Percentiles rank a stretch among this genome's conserved stretches.
Conservation (phyloP, 495 filamentous ascomycete genomes). For the Articulospora tetracladia region DNA sequence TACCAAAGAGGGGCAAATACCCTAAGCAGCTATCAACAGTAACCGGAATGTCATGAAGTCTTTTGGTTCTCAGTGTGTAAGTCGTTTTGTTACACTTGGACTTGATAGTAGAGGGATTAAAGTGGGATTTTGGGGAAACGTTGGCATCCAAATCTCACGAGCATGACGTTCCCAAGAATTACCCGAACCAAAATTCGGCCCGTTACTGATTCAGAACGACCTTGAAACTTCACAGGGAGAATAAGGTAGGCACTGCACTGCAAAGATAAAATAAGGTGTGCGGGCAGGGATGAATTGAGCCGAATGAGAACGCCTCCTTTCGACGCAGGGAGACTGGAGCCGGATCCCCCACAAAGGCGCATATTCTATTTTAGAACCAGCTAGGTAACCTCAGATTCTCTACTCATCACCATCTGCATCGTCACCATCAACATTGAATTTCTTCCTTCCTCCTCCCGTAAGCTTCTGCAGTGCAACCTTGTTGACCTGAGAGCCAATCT, state of each 20-base stretch:
- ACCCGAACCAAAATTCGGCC: neutral
- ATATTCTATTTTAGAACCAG: neutral
- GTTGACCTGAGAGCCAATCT: slow-evolving; percentile 81
- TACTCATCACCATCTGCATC: slow-evolving; percentile 20
- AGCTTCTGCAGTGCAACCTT: slow-evolving; percentile 85
- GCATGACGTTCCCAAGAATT: neutral
- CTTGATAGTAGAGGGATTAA: neutral
- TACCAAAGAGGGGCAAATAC: neutral
- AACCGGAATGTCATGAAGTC: neutral
- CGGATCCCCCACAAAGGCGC: neutral
- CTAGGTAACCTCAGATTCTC: slow-evolving; percentile 4
- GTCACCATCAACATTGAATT: slow-evolving; percentile 65
- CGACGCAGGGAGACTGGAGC: neutral
- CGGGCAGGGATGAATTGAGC: neutral
- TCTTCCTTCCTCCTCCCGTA: slow-evolving; percentile 76
- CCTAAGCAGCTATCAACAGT: neutral
- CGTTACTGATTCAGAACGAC: neutral
- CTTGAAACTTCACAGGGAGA: neutral
- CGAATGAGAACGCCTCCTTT: neutral
- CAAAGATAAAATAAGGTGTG: neutral
- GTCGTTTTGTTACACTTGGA: too few species aligned
- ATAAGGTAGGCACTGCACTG: neutral
- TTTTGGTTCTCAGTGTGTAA: too few species aligned
- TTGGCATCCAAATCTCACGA: neutral
- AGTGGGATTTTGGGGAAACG: neutral